A percentile compares a stretch with the other conserved stretches of the same genome.
These are phyloP conservation scores for Eutypa lata DNA, from an alignment of 2,329 filamentous ascomycete genomes.

Conservation along the genomic window DNA sequence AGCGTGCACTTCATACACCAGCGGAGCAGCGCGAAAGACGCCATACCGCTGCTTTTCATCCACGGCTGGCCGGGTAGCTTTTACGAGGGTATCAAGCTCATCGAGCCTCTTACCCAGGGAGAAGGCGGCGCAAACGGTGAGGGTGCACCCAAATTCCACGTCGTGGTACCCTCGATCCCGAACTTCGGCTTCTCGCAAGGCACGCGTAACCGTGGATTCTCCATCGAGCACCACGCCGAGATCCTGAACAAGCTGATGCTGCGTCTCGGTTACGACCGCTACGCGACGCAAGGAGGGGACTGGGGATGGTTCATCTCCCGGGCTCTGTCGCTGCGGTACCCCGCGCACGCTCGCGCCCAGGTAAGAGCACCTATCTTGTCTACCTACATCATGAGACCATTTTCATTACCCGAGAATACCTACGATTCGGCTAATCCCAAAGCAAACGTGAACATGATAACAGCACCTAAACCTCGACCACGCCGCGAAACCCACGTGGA, in stretches of 20 bases:
- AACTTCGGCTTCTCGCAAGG: constrained; percentile 33
- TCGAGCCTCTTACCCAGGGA: constrained; percentile 23
- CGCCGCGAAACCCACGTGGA: not conserved
- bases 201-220: constrained; percentile 22
- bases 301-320: not conserved
- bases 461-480: not conserved
- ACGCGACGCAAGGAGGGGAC: not conserved
- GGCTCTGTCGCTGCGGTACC: not conserved
- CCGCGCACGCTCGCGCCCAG: not conserved
- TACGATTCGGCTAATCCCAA: too few species aligned
- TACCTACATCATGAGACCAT: too few species aligned
- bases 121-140: not conserved
- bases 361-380: too few species aligned
- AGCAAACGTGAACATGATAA: too few species aligned
- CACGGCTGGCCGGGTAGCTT: constrained; percentile 33
- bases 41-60: constrained; percentile 28
- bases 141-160: constrained; percentile 31
- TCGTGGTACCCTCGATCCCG: constrained; percentile 33
- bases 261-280: constrained; percentile 23
- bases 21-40: constrained; percentile 32
- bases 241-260: constrained; percentile 29
- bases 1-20: constrained; percentile 65
- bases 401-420: too few species aligned
- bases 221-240: constrained; percentile 15
- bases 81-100: constrained; percentile 24